Evolutionary conservation across 2,329 filamentous ascomycete genomes (phyloP).

Genomic region (Penicillium sp.): DNA sequence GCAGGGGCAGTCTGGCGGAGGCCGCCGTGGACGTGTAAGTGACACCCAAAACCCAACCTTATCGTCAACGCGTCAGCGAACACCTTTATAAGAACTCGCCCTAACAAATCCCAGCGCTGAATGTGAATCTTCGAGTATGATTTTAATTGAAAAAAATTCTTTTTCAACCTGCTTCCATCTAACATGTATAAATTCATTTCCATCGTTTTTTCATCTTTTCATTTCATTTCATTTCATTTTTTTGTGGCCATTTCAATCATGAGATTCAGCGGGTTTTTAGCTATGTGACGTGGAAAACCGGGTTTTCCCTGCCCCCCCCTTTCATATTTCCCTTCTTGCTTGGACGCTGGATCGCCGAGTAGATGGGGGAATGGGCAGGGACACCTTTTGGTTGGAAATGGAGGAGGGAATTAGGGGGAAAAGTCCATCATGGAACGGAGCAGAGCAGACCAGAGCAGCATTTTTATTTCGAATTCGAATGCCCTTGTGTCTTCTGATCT

Average conservation of each 20-base stretch:
- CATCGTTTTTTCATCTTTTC: conserved; percentile 23
- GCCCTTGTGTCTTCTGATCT: conserved; percentile 18
- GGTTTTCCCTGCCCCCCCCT: conserved; percentile 18
- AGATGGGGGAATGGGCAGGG: conserved; percentile 15
- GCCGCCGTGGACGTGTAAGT: conserved; percentile 60
- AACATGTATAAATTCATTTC: conserved; percentile 41
- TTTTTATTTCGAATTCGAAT: conserved; percentile 14
- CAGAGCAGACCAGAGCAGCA: no score
- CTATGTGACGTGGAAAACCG: conserved; percentile 33
- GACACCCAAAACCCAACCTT: not conserved
- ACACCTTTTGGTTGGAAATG: conserved; percentile 1
- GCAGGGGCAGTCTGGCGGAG: conserved; percentile 51
- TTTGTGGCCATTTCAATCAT: conserved; percentile 25
- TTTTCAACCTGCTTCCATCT: conserved; percentile 33
- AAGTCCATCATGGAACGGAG: no score
- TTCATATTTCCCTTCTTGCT: conserved; percentile 20
- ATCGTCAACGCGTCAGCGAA: no score
- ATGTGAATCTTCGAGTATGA: conserved; percentile 29
- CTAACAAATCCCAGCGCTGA: conserved; percentile 33
- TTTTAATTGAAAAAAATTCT: conserved; percentile 34
- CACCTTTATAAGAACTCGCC: conserved; percentile 13
- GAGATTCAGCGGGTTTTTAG: conserved; percentile 39
- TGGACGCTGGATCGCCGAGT: conserved; percentile 47
- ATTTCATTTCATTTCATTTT: conserved; percentile 33
- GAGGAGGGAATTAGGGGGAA: conserved; percentile 11